These are phyloP conservation scores for Stentor coeruleus DNA, from an alignment of 73 alveolate genomes.

Conservation along the genomic window DNA sequence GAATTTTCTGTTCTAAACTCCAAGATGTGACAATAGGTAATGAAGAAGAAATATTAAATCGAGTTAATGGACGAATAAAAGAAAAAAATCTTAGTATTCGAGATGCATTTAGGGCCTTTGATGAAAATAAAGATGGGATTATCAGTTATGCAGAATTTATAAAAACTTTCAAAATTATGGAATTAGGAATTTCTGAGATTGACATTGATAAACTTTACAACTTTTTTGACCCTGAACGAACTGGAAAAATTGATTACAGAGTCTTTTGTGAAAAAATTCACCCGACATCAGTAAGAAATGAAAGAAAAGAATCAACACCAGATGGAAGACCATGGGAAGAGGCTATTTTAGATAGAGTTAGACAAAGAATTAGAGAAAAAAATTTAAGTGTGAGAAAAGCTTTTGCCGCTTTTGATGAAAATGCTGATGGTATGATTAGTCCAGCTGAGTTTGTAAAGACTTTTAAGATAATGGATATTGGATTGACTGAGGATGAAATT, in stretches of 20 bases:
- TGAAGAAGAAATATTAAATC: neutral
- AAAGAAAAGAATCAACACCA: neutral
- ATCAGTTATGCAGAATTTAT: slow-evolving; percentile 2
- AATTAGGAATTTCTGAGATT: neutral
- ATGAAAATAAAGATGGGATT: slow-evolving; percentile 25
- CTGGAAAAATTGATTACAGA: neutral
- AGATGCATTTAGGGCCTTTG: slow-evolving; percentile 14
- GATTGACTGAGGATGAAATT: slow-evolving; percentile 31
- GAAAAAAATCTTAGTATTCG: neutral
- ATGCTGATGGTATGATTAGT: slow-evolving; percentile 51
- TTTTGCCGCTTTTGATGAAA: slow-evolving; percentile 36
- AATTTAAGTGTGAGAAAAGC: neutral
- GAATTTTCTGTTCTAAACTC: slow-evolving; percentile 16
- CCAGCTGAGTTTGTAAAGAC: slow-evolving; percentile 44
- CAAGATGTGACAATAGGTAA: slow-evolving; percentile 1
- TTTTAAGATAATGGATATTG: slow-evolving; percentile 29
- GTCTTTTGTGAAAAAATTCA: neutral
- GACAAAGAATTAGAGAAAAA: neutral
- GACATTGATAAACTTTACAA: neutral
- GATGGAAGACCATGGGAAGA: neutral
- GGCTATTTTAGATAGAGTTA: neutral
- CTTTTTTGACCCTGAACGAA: neutral
- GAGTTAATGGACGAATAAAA: neutral
- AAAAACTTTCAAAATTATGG: slow-evolving; percentile 19
- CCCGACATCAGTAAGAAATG: neutral